A percentile compares a stretch with the other conserved stretches of the same genome.
Evolutionary conservation across 2,329 filamentous ascomycete genomes (phyloP).

Genomic region (Pleurostoma richardsiae): DNA sequence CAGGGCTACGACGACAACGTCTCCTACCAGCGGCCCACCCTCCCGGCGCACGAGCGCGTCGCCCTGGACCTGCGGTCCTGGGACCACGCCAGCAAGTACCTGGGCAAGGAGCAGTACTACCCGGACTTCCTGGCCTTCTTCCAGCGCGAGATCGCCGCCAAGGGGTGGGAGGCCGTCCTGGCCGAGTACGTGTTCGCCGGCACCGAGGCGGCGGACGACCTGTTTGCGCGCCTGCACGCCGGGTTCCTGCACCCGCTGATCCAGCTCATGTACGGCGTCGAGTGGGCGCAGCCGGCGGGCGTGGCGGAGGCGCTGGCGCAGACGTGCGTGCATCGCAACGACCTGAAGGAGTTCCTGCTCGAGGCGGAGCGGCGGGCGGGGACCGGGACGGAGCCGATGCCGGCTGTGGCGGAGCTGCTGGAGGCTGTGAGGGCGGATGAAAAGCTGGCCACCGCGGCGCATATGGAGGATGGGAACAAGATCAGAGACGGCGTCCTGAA

Average conservation of each 20-base stretch:
- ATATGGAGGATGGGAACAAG: conserved; percentile 53
- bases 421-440: conserved; percentile 51
- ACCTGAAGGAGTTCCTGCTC: conserved; percentile 49
- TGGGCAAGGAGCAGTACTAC: conserved; percentile 62
- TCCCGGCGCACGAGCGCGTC: conserved; percentile 40
- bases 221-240: conserved; percentile 57
- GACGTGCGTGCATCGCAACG: conserved; percentile 61
- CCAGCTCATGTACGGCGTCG: conserved; percentile 78
- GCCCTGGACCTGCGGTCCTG: conserved; percentile 54
- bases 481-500: conserved; percentile 63
- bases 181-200: conserved; percentile 64
- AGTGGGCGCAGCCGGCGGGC: conserved; percentile 77
- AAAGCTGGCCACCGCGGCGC: conserved; percentile 49
- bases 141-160: conserved; percentile 63
- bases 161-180: conserved; percentile 53
- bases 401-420: conserved; percentile 53
- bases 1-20: conserved; percentile 60
- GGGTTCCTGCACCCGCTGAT: conserved; percentile 77
- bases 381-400: conserved; percentile 20
- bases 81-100: conserved; percentile 46
- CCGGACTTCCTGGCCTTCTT: conserved; percentile 74
- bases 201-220: conserved; percentile 58
- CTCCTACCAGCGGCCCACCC: conserved; percentile 57
- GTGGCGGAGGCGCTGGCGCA: conserved; percentile 78
- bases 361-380: conserved; percentile 42